Evolutionary conservation across 352 stramenopile genomes (phyloP).

Genomic region (Peronospora belbahrii): DNA sequence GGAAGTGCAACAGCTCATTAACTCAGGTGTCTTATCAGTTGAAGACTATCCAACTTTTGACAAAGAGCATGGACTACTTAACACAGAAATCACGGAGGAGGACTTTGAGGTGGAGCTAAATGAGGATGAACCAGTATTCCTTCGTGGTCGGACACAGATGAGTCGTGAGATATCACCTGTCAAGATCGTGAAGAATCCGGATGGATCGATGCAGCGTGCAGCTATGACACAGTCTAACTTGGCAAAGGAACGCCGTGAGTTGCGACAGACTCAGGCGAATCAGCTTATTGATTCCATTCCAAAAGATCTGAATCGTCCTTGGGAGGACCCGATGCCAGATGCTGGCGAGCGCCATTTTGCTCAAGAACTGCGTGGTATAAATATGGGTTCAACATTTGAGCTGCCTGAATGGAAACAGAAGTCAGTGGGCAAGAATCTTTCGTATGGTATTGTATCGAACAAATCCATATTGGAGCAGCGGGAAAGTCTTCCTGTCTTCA

Average conservation of each 20-base stretch:
- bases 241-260: slow-evolving; percentile 95
- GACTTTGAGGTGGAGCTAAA: slow-evolving; percentile 94
- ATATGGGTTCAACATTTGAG: slow-evolving; percentile 86
- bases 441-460: slow-evolving; percentile 94
- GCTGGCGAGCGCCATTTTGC: slow-evolving; percentile 96
- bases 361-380: slow-evolving; percentile 90
- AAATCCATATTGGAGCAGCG: slow-evolving; percentile 95
- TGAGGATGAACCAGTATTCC: slow-evolving; percentile 95
- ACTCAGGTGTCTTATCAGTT: slow-evolving; percentile 94
- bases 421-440: slow-evolving; percentile 93
- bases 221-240: slow-evolving; percentile 95
- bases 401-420: slow-evolving; percentile 98
- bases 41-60: slow-evolving; percentile 98
- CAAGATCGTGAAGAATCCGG: slow-evolving; percentile 99
- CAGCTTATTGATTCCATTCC: slow-evolving; percentile 95
- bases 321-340: slow-evolving; percentile 98
- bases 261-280: slow-evolving; percentile 95
- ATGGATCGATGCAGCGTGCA: slow-evolving; percentile 95
- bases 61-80: slow-evolving; percentile 83
- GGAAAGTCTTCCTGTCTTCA: slow-evolving; percentile 94
- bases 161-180: slow-evolving; percentile 91
- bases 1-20: slow-evolving; percentile 96
- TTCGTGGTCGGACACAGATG: slow-evolving; percentile 90
- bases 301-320: slow-evolving; percentile 97
- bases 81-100: slow-evolving; percentile 76